Conservation (phyloP, 176 grass and related monocot species). For the Aegilops bicornis region DNA sequence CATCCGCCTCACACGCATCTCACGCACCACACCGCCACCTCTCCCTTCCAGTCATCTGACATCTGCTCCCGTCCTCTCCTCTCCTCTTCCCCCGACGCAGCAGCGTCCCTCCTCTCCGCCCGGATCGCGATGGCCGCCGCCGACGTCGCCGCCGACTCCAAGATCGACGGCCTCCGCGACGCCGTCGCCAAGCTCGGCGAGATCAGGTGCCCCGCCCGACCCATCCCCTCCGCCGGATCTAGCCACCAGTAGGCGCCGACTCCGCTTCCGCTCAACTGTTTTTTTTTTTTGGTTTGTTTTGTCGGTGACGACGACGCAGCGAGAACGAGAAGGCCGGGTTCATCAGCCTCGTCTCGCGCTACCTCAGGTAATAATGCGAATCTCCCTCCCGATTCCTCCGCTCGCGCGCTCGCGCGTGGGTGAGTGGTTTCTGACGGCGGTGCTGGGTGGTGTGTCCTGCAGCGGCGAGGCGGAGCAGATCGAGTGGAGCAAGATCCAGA, state of each 20-base stretch:
- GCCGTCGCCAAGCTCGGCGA: conserved; percentile 63
- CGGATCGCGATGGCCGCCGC: conserved; percentile 43
- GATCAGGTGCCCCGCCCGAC: conserved; percentile 63
- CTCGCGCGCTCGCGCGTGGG: no score
- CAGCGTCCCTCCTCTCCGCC: conserved; percentile 1
- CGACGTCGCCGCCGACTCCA: conserved; percentile 44
- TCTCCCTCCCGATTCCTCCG: no score
- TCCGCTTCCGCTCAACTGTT: background rate
- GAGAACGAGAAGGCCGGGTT: conserved; percentile 93
- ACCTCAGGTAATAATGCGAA: conserved; percentile 68
- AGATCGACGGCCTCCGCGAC: conserved; percentile 55
- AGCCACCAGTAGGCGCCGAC: background rate
- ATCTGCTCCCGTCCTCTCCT: conserved; percentile 39
- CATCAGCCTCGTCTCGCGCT: conserved; percentile 86
- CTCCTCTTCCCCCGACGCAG: conserved; percentile 10
- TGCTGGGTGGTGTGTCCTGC: background rate
- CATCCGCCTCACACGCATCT: background rate
- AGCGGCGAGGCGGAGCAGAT: conserved; percentile 92
- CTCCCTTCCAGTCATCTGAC: conserved; percentile 40
- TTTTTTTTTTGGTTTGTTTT: conserved; percentile 23
- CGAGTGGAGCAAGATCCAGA: conserved; percentile 99
- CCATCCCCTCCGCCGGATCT: background rate
- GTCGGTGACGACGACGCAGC: conserved; percentile 35
- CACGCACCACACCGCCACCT: background rate
- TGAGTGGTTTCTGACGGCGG: background rate